Conservation (phyloP, 164 flowering plant genomes). For the Dillenia suffruticosa region DNA sequence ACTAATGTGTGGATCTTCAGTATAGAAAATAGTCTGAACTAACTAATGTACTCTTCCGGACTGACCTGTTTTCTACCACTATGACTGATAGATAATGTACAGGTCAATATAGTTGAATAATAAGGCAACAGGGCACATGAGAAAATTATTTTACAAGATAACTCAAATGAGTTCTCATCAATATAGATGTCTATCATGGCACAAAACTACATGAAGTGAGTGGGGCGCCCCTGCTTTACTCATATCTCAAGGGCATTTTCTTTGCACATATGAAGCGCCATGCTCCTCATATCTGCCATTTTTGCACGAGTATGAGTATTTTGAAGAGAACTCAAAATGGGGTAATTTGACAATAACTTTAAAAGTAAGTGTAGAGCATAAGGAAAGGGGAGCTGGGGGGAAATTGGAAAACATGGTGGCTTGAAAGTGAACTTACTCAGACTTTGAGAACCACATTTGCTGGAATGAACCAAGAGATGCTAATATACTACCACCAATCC, state of each 20-base stretch:
- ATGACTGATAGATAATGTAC: too few relatives aligned
- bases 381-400: neutral
- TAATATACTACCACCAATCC: constrained; percentile 97
- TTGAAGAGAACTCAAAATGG: neutral
- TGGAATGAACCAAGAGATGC: constrained; percentile 98
- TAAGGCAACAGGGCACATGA: too few relatives aligned
- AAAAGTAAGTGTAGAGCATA: neutral
- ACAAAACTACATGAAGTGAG: too few relatives aligned
- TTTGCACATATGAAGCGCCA: constrained; percentile 64
- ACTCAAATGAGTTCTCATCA: too few relatives aligned
- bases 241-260: constrained; percentile 61
- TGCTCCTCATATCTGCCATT: constrained; percentile 73
- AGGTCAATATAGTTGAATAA: too few relatives aligned
- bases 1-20: too few relatives aligned
- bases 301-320: neutral
- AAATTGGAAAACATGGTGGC: neutral
- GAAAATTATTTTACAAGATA: too few relatives aligned
- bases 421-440: constrained; percentile 55
- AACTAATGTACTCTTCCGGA: too few relatives aligned
- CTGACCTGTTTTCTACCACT: too few relatives aligned
- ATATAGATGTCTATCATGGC: too few relatives aligned
- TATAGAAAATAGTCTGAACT: too few relatives aligned
- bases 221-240: neutral
- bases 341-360: neutral
- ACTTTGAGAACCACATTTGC: constrained; percentile 97